Conservation (phyloP, 1,139 yeast species). For the Candida buenavistaensis region DNA sequence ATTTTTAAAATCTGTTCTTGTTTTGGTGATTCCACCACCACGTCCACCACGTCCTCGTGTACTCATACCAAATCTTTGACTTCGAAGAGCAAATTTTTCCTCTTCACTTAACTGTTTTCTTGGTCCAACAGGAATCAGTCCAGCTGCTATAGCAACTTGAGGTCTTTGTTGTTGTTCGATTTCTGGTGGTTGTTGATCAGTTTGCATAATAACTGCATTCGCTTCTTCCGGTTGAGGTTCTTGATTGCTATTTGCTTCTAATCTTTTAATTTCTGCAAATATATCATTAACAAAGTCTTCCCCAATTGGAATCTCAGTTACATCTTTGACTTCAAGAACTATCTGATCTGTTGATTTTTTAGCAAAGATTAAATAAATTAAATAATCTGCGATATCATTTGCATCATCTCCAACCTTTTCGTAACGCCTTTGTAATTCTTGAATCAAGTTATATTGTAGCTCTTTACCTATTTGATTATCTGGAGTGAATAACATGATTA, state of each 20-base stretch:
- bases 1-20: slow-evolving; percentile 4
- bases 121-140: slow-evolving; percentile 21
- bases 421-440: slow-evolving; percentile 38
- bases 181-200: no score
- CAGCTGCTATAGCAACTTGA: slow-evolving; percentile 2
- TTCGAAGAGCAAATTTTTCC: slow-evolving; percentile 14
- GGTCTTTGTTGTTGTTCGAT: not conserved
- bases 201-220: slow-evolving; percentile 1
- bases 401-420: slow-evolving; percentile 57
- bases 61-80: slow-evolving; percentile 14
- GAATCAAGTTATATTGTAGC: slow-evolving; percentile 34
- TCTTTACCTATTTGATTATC: slow-evolving; percentile 44
- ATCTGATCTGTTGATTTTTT: slow-evolving; percentile 67
- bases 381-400: slow-evolving; percentile 77
- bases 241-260: slow-evolving; percentile 3
- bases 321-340: slow-evolving; percentile 59
- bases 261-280: slow-evolving; percentile 50
- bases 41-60: slow-evolving; percentile 8
- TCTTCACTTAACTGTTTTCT: slow-evolving; percentile 15
- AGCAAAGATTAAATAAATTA: slow-evolving; percentile 70
- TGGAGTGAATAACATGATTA: slow-evolving; percentile 33
- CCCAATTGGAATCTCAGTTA: slow-evolving; percentile 66
- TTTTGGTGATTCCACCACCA: slow-evolving; percentile 9
- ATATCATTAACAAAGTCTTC: slow-evolving; percentile 50
- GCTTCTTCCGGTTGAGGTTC: slow-evolving; percentile 5